These are phyloP conservation scores for Erodium trifolium DNA, from an alignment of 441 rosid genomes.

Conservation along the genomic window DNA sequence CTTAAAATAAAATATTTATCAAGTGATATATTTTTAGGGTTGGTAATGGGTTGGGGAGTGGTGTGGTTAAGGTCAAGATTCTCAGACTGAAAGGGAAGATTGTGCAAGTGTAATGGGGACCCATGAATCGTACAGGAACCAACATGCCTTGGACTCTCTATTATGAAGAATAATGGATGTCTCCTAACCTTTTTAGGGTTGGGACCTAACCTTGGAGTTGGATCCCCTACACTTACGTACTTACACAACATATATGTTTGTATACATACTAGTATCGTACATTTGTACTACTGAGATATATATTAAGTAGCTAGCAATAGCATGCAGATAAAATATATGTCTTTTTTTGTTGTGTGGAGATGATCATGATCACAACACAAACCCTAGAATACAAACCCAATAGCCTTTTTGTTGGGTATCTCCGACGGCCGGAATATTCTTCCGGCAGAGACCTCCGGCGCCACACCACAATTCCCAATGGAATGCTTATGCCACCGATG, in stretches of 20 bases:
- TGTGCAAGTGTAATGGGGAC: constrained; percentile 23
- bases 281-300: too few species aligned
- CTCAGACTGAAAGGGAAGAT: constrained; percentile 27
- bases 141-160: constrained; percentile 27
- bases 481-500: not conserved
- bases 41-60: not conserved
- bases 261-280: not conserved
- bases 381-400: too few species aligned
- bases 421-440: too few species aligned
- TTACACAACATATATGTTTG: too few species aligned
- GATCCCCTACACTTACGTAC: constrained; percentile 28
- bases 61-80: constrained; percentile 37
- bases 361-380: too few species aligned
- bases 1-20: too few species aligned
- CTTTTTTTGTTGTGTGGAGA: too few species aligned
- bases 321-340: too few species aligned
- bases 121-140: constrained; percentile 20
- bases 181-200: constrained; percentile 25
- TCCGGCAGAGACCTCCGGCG: too few species aligned
- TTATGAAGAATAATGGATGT: constrained; percentile 38
- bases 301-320: too few species aligned
- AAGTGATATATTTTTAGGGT: too few species aligned
- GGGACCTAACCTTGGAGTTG: constrained; percentile 19
- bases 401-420: too few species aligned
- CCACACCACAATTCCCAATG: not conserved